Base-by-base conservation (phyloP, 306 rosid genomes). In the Dalbergia cochinchinensis region DNA sequence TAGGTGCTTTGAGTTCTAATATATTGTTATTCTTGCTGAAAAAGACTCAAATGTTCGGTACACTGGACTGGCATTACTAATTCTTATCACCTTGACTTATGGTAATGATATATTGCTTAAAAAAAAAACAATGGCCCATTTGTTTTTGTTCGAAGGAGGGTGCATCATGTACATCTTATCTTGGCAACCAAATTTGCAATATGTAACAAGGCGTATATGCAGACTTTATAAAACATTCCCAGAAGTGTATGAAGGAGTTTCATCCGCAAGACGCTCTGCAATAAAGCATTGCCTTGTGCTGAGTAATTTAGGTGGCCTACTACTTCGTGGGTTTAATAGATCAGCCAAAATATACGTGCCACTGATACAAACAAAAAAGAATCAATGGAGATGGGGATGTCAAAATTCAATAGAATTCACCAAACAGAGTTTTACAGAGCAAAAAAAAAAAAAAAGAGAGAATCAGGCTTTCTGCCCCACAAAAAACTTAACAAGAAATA, bases 1-100 rank as follows among this genome's bases (percentile, higher is more conserved):
- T 69, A 83, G 71, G 68, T 66, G 55, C 78, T 37, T 51, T 50
- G 66, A 44, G 11, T 66, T 34, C 64, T 64, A 22, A 35, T 39
- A 19, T 12, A 33, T 26, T 73, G 64, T 67, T 67, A 20, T 55
- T 73, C 63, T 53, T 73, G 63, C 54, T 4, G n/a, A 18, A 39
- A 42, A 62, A 62, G 6, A 26, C 9, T 6, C 42, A 33, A 20
- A 47, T 70, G 12, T 35, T 35, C 18, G 13, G 42, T 4, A 37
- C 67, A 12, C 13, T 5, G 15, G 4, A 53, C 9, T 16, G 61
- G 61, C 64, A 20, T 31, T 9, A 58, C 26, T 4, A 37, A 37
- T 37, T 37, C 7, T 6, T 58, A 11, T 59, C 22, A 4, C 41
- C n/a, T 61, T 26, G 42, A 26, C 42, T 61, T 61, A 60, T 26